Base-by-base conservation (phyloP, 75 land plant species). In the Adiantum capillusveneris region DNA sequence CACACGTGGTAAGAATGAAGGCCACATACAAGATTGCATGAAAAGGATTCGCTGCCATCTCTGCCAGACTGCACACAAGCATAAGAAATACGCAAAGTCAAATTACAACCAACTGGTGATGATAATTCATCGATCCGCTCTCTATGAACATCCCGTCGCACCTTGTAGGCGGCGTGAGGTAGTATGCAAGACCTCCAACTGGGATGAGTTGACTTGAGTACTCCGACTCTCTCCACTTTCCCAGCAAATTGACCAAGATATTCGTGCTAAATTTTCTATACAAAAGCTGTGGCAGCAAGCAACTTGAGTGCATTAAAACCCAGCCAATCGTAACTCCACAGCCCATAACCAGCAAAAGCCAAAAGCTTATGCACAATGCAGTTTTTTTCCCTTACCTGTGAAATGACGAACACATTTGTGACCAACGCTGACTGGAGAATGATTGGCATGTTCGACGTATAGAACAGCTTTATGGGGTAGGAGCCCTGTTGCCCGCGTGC, bases 391-490 rank as follows among this genome's bases (percentile, higher is more conserved):
- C 25, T 24, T 66, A 84, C 87, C 84, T 84, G 87, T 25, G 87
- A 84, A 27, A 81, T 84, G 60, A 84, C 81, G 64, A 81, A 84
- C 24, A 83, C 72, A 39, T 83, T 83, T 57, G 86, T 65, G 2
- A 83, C 86, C 44, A 83, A 74, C 0, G 86, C 86, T 48, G 86
- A 83, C 41, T 83, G 86, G 13, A 83, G 58, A 74, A 83, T 83
- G 30, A 83, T 83, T 18, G 86, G 86, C 86, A 83, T 83, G 66
- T 83, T 83, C 3, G 86, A 83, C 14, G 86, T 83, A 64, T 83
- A 83, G 64, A 83, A 83, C 30, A 83, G 60, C 71, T 83, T 83
- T 57, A 83, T 83, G 6, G 86, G 86, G 44, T 83, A 83, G 42
- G 82, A 83, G 12, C 86, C 86, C 62, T 83, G 86, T 48, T 83